phyloP scores from a whole-genome alignment of 2,329 filamentous ascomycete species.

The Penicillium sclerotigenum region DNA sequence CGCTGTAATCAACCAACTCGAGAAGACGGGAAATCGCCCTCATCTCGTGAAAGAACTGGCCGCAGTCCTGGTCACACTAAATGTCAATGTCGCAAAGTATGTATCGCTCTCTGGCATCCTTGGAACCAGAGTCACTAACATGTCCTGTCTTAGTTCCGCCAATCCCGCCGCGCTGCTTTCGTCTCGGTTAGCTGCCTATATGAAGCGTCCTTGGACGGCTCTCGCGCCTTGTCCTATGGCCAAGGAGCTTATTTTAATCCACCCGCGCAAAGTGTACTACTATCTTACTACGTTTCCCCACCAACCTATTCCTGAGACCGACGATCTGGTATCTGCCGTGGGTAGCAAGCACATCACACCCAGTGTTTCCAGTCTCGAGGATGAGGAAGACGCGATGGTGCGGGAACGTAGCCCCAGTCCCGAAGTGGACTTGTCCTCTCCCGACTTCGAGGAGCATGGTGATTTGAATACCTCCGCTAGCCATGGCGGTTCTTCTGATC shows the following conservation, averaged over 20 bases:
- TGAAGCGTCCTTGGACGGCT: conserved; percentile 81
- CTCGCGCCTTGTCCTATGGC: conserved; percentile 79
- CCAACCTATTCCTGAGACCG: conserved; percentile 71
- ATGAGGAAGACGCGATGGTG: conserved; percentile 61
- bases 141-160: conserved; percentile 65
- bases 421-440: conserved; percentile 84
- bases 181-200: conserved; percentile 81
- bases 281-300: conserved; percentile 86
- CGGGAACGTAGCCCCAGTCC: conserved; percentile 76
- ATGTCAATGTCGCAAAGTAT: conserved; percentile 88
- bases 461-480: conserved; percentile 54
- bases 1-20: conserved; percentile 80
- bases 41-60: conserved; percentile 94
- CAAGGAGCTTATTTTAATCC: conserved; percentile 87
- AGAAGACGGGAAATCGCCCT: conserved; percentile 85
- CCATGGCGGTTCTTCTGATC: conserved; percentile 54
- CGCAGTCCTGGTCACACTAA: conserved; percentile 68
- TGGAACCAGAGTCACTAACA: conserved; percentile 16
- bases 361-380: conserved; percentile 71
- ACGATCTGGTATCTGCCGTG: conserved; percentile 50
- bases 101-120: conserved; percentile 39
- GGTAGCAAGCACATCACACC: conserved; percentile 71
- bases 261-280: conserved; percentile 94
- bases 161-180: conserved; percentile 95
- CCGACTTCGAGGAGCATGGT: conserved; percentile 74